Evolutionary conservation across 164 flowering plant species (phyloP).

Genomic region (Paratinospora sagittata): DNA sequence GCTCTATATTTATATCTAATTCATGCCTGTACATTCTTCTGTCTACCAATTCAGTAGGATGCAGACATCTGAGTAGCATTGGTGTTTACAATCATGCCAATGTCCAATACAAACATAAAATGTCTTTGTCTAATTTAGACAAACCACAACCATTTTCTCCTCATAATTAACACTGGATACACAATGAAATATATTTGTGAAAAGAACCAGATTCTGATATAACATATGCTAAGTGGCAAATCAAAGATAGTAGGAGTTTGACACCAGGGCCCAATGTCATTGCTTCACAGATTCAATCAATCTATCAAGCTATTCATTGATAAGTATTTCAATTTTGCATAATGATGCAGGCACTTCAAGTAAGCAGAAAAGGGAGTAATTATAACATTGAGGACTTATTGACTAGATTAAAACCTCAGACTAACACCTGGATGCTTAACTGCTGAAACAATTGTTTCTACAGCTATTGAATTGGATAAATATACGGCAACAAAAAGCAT

Average conservation of each 20-base stretch:
- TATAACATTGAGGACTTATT: not conserved
- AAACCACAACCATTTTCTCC: slow-evolving; percentile 1
- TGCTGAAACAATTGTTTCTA: not conserved
- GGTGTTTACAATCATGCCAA: not conserved
- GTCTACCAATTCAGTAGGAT: not conserved
- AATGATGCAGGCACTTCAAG: not conserved
- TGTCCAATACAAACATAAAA: not conserved
- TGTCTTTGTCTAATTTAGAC: not conserved
- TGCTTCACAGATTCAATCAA: not conserved
- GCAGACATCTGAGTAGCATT: not conserved
- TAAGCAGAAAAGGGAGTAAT: not conserved
- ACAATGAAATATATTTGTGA: not conserved
- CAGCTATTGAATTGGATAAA: not conserved
- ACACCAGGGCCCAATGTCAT: not conserved
- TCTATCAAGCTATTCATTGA: not conserved
- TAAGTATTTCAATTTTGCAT: not conserved
- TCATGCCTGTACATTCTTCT: not conserved
- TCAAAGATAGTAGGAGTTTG: not conserved
- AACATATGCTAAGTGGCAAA: not conserved
- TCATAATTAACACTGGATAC: not conserved
- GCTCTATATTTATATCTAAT: not conserved
- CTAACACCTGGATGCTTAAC: not conserved
- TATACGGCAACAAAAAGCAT: not conserved
- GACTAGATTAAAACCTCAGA: not conserved
- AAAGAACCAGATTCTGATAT: not conserved